A percentile compares a stretch with the other conserved stretches of the same genome.
phyloP scores from a whole-genome alignment of 768 basidiomycete species.

The Lactarius sp. region DNA sequence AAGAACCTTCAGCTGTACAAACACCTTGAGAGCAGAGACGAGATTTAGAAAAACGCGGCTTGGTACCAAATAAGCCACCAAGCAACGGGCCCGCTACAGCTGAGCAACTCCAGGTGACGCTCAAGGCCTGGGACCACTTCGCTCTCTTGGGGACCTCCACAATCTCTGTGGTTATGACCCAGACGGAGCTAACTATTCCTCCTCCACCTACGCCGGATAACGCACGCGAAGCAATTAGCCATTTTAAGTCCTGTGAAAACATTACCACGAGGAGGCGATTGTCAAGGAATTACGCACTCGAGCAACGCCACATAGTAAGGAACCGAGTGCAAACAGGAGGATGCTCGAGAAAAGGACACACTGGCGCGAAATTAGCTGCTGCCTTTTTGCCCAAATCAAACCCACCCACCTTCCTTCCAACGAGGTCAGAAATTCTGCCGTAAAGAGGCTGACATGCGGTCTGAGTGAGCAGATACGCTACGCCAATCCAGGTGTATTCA shows the following conservation, averaged over 20 bases:
- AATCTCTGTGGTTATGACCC: conserved; percentile 83
- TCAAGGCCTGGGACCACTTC: conserved; percentile 82
- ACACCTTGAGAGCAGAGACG: not conserved
- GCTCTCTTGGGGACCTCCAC: conserved; percentile 65
- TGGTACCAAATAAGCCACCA: conserved; percentile 82
- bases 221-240: conserved; percentile 63
- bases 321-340: conserved; percentile 74
- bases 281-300: conserved; percentile 40
- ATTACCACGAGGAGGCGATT: conserved; percentile 22
- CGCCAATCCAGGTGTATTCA: too few species aligned
- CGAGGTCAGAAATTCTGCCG: too few species aligned
- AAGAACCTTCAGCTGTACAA: conserved; percentile 23
- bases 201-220: conserved; percentile 80
- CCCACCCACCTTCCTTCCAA: too few species aligned
- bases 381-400: too few species aligned
- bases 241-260: conserved; percentile 43
- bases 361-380: too few species aligned
- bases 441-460: too few species aligned
- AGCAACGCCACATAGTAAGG: conserved; percentile 73
- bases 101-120: conserved; percentile 82
- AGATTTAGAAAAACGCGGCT: conserved; percentile 29
- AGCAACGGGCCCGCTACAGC: conserved; percentile 78
- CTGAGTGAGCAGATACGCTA: too few species aligned
- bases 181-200: conserved; percentile 79
- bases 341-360: too few species aligned